A percentile compares a stretch with the other conserved stretches of the same genome.
phyloP scores from a whole-genome alignment of 164 flowering plant species.

The Aristolochia fimbriata region DNA sequence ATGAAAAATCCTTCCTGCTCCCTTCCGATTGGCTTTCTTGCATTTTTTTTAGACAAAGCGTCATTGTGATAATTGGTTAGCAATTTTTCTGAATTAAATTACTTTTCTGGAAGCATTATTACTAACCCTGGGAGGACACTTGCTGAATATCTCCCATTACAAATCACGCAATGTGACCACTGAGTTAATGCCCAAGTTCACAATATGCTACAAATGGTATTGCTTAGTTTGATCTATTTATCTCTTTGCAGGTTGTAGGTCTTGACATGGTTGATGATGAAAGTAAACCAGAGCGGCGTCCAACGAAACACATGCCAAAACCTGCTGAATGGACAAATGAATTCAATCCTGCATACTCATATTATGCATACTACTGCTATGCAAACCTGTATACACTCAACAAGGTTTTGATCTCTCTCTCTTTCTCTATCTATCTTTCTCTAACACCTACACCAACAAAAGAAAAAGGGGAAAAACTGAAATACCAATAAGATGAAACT shows the following conservation, averaged over 20 bases:
- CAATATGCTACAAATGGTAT: background rate
- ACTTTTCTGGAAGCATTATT: too few species aligned
- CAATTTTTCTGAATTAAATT: too few species aligned
- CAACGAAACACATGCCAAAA: conserved; percentile 98
- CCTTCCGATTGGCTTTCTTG: too few species aligned
- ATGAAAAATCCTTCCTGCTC: too few species aligned
- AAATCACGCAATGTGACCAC: background rate
- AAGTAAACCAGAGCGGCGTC: conserved; percentile 98
- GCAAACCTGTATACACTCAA: conserved; percentile 91
- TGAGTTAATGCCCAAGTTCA: background rate
- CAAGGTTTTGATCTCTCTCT: conserved; percentile 38
- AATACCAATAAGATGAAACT: too few species aligned
- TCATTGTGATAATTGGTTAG: too few species aligned
- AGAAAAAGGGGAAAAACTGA: too few species aligned
- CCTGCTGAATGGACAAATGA: conserved; percentile 93
- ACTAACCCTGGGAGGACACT: too few species aligned
- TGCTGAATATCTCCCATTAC: too few species aligned
- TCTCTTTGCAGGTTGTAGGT: conserved; percentile 72
- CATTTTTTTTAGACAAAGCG: too few species aligned
- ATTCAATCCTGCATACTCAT: conserved; percentile 96
- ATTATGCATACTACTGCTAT: conserved; percentile 88
- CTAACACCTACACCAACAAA: too few species aligned
- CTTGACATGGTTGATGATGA: conserved; percentile 98
- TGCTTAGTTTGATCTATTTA: background rate
- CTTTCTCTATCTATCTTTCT: too few species aligned